phyloP scores from a whole-genome alignment of 768 basidiomycete genomes.

The Multifurca ochricompacta region DNA sequence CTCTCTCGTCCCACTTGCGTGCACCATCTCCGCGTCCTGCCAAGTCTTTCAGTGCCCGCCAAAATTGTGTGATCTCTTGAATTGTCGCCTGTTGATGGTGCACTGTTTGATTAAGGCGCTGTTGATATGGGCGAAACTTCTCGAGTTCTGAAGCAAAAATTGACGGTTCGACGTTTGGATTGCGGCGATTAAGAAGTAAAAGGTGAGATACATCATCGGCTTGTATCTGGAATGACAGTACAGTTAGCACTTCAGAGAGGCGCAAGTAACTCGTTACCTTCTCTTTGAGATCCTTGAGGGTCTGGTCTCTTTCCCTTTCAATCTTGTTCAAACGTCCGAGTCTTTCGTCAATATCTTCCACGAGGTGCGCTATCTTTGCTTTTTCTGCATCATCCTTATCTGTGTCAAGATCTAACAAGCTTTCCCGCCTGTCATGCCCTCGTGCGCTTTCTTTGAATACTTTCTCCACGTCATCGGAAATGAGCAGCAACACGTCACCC shows the following conservation, averaged over 20 bases:
- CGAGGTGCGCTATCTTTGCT: constrained; percentile 54
- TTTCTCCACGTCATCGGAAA: constrained; percentile 53
- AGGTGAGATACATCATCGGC: constrained; percentile 94
- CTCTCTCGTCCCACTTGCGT: constrained; percentile 73
- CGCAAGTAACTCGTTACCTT: constrained; percentile 46
- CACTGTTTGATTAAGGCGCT: constrained; percentile 68
- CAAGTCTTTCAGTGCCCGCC: constrained; percentile 65
- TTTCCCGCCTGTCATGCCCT: constrained; percentile 33
- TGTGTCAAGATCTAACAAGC: constrained; percentile 67
- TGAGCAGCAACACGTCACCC: constrained; percentile 55
- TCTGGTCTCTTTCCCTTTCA: constrained; percentile 73
- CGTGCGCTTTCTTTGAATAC: constrained; percentile 50
- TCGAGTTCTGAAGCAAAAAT: constrained; percentile 91
- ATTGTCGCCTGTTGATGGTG: constrained; percentile 67
- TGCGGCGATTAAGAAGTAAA: constrained; percentile 82
- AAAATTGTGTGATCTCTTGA: constrained; percentile 66
- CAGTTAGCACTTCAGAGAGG: background rate
- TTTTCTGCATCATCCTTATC: constrained; percentile 61
- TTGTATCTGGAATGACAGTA: constrained; percentile 57
- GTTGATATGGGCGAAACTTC: constrained; percentile 90
- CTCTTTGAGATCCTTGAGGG: constrained; percentile 91
- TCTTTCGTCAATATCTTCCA: constrained; percentile 71
- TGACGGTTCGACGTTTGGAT: constrained; percentile 72
- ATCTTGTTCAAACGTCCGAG: constrained; percentile 76
- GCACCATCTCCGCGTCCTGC: constrained; percentile 73